A percentile compares a stretch with the other conserved stretches of the same genome.
These are phyloP conservation scores for Aspergillus floridensis DNA, from an alignment of 2,329 filamentous ascomycete species.

Conservation along the genomic window DNA sequence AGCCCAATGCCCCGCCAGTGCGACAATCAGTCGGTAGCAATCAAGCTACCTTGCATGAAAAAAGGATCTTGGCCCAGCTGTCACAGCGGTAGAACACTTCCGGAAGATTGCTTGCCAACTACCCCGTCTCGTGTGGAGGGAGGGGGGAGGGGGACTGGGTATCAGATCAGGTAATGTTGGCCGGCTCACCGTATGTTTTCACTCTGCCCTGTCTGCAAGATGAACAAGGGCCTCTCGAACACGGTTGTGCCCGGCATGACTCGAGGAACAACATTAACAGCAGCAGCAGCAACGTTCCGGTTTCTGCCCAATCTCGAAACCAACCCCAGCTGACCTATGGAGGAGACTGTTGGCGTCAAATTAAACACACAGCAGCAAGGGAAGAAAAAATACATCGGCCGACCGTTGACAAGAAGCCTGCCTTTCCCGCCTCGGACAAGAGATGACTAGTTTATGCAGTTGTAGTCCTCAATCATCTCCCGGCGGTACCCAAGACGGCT, in stretches of 20 bases:
- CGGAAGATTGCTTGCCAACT: conserved; percentile 13
- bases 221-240: conserved; percentile 16
- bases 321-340: conserved; percentile 12
- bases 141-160: conserved; percentile 14
- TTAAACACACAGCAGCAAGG: conserved; percentile 16
- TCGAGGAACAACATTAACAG: conserved; percentile 9
- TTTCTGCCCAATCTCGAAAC: conserved; percentile 25
- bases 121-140: not conserved
- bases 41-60: conserved; percentile 15
- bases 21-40: conserved; percentile 5
- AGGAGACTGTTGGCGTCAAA: not conserved
- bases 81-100: conserved; percentile 9
- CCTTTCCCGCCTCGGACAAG: conserved; percentile 11
- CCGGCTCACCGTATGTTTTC: conserved; percentile 23
- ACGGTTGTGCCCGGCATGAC: conserved; percentile 9
- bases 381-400: conserved; percentile 15
- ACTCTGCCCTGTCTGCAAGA: conserved; percentile 17
- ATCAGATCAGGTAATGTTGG: conserved; percentile 14
- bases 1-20: conserved; percentile 11
- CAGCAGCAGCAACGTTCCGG: conserved; percentile 13
- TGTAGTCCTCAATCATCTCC: conserved; percentile 15
- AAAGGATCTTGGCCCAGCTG: conserved; percentile 8
- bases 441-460: conserved; percentile 6
- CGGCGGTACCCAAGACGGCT: conserved; percentile 14
- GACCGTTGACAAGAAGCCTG: conserved; percentile 12